Evolutionary conservation across 352 stramenopile species (phyloP), one percentile per base, ranked within the genome.

Genomic region (Nothophytophthora sp.): DNA sequence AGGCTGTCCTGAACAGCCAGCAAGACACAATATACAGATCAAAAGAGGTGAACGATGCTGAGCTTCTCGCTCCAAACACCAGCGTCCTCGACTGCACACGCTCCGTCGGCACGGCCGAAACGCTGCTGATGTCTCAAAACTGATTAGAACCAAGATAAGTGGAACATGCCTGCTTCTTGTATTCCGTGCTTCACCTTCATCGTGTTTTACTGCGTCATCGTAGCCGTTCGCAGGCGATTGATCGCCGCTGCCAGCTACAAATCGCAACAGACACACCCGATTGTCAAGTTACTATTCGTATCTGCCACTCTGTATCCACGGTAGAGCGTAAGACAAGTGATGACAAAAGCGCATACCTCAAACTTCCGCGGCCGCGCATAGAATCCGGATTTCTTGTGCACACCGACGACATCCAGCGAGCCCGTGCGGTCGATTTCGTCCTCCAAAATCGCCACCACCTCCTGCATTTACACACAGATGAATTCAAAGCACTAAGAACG

Each of bases 181-280:
- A n/a, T n/a, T n/a, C n/a, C n/a, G n/a, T n/a, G n/a, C n/a, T 35
- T 15, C 16, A 35, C 29, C 13, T 34, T 34, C 29, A 4, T 3
- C 29, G 2, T 34, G 19, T n/a, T 41, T 48, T 88, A 86, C 65
- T 92, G 76, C 7, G 55, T 88, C 40, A 92, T 75, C 19, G 66
- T 84, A 25, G 80, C 82, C 41, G 63, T 82, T 40, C 88, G 73
- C n/a, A 97, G 57, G 25, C 86, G 81, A 42, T 96, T 96, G 42
- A 97, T 81, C 29, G 86, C 86, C 9, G 86, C 86, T n/a, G 87
- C 87, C 48, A 97, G 41, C 81, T 96, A 55, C 4, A 50, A 34
- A 30, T 16, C 39, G 22, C 44, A 38, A 41, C n/a, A 63, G 32
- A 20, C 33, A 23, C 28, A 51, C 13, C 7, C 55, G 13, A 56